A percentile compares a stretch with the other conserved stretches of the same genome.
These are phyloP conservation scores for Chalciporus piperatus DNA, from an alignment of 768 basidiomycete genomes.

Conservation along the genomic window DNA sequence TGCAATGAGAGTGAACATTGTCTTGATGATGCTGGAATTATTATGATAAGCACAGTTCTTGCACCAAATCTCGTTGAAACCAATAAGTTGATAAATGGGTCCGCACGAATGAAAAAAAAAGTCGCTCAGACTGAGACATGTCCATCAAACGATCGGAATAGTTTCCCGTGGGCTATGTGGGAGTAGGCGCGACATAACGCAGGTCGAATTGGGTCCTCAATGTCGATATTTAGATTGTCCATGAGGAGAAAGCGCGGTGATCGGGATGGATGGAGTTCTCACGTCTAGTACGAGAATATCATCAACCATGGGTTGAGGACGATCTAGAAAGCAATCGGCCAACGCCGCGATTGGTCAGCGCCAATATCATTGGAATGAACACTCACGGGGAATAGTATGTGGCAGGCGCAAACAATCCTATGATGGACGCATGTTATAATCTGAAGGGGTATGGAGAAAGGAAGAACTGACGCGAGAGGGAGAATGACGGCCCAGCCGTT, in stretches of 20 bases:
- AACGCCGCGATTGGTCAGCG: constrained; percentile 14
- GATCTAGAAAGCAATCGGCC: constrained; percentile 41
- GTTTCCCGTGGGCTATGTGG: background rate
- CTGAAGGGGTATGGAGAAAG: background rate
- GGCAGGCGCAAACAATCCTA: constrained; percentile 61
- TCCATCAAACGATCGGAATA: constrained; percentile 4
- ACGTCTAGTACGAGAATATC: constrained; percentile 64
- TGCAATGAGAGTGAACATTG: background rate
- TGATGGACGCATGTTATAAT: constrained; percentile 3
- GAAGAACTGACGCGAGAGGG: constrained; percentile 60
- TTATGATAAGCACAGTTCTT: constrained; percentile 12
- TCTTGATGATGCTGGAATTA: constrained; percentile 15
- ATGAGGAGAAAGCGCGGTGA: constrained; percentile 11
- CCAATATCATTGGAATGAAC: constrained; percentile 5
- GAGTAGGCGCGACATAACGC: background rate
- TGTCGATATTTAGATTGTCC: no score
- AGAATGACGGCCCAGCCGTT: constrained; percentile 71
- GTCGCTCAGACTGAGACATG: constrained; percentile 4
- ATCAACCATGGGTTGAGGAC: constrained; percentile 88
- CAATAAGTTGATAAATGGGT: background rate
- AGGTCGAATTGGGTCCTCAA: background rate
- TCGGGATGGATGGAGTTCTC: background rate
- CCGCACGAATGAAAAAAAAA: background rate
- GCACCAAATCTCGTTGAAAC: background rate
- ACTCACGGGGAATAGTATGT: constrained; percentile 74